Evolutionary conservation across 176 grass and related monocot genomes (phyloP).

Genomic region (Aegilops speltoides): DNA sequence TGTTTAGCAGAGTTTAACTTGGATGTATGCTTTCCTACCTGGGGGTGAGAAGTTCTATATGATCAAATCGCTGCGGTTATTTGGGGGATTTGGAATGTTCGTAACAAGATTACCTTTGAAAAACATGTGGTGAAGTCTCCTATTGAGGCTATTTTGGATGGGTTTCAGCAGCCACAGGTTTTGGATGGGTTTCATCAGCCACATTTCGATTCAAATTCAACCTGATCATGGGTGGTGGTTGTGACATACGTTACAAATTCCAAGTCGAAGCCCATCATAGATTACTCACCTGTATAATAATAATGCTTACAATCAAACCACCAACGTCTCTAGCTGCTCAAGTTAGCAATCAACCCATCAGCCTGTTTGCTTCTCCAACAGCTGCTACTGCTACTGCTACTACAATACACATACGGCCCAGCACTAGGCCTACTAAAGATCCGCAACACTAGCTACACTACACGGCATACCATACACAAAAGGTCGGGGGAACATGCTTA

Average conservation of each 20-base stretch:
- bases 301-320: constrained; percentile 26
- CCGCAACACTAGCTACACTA: constrained; percentile 32
- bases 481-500: not conserved
- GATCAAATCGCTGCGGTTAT: no score
- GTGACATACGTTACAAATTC: not conserved
- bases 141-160: no score
- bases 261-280: not conserved
- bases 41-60: no score
- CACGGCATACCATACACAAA: constrained; percentile 20
- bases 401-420: constrained; percentile 26
- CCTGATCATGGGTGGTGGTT: not conserved
- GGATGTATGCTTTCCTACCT: no score
- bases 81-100: no score
- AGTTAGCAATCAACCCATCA: not conserved
- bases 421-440: constrained; percentile 2
- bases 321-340: not conserved
- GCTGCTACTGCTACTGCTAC: not conserved
- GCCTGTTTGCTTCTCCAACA: not conserved
- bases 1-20: no score
- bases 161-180: no score
- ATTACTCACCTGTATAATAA: constrained; percentile 8
- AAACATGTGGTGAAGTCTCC: no score
- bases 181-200: not conserved
- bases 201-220: not conserved
- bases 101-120: no score